Evolutionary conservation across 495 filamentous ascomycete genomes (phyloP), one percentile per base, ranked within the genome.

Genomic region (Neurospora discreta): DNA sequence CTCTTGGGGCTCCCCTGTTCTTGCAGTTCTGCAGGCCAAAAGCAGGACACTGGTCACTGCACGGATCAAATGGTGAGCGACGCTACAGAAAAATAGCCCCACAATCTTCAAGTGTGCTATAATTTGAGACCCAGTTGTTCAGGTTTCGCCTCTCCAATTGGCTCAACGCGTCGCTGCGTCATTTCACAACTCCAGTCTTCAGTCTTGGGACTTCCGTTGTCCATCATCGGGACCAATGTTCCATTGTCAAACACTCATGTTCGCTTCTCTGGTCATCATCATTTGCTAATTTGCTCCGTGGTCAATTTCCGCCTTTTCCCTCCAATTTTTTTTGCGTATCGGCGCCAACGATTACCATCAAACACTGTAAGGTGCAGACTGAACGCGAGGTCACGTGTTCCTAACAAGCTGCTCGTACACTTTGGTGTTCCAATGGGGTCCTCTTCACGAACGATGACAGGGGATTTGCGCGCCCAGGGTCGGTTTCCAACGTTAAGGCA

Each of bases 61-160:
- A 74, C 74, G 74, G 73, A 52, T 60, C 74, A 5, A 15, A 69
- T 40, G 42, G 69, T 69, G 71, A 72, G 75, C 75, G 69, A 74
- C 73, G 75, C 73, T 60, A 60, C 52, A 60, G 52, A 60, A 16
- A 58, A 60, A 9, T 18, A 1, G 3, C 52, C 26, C 52, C 52
- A 33, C 26, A 60, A 60, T 60, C 52, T 18, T 33, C 26, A 44
- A 44, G 41, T 43, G 41, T 43, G 40, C 40, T 41, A 13, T 3
- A 6, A 60, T 60, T 60, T 60, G 52, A 60, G 52, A 60, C 52
- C 52, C 52, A 30, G 23, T 60, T 60, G 52, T 16, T 60, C 52
- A 11, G 16, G 8, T 60, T 60, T 60, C 52, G 13, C 23, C 52
- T 60, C 26, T 60, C 8, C 52, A 60, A 60, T 60, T 60, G 52